Conservation (phyloP, 176 grass and related monocot genomes). For the Phoenix roebelenii region DNA sequence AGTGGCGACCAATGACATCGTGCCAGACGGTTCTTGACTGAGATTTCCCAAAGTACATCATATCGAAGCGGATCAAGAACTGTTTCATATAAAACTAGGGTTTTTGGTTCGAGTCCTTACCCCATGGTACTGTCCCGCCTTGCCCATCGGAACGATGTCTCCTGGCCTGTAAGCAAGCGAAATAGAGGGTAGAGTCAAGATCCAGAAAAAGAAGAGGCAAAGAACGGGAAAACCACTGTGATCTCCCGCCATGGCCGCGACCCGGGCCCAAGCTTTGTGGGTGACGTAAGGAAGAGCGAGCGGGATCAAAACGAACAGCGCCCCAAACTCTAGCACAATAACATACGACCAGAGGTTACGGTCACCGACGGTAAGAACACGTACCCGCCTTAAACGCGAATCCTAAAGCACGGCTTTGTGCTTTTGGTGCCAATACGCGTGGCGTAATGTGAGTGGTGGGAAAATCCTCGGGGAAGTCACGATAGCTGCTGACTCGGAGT, state of each 20-base stretch:
- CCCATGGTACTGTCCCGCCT: constrained; percentile 83
- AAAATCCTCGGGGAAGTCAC: too few species aligned
- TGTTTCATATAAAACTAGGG: not conserved
- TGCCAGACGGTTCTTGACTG: constrained; percentile 78
- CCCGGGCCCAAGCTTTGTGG: not conserved
- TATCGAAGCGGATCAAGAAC: not conserved
- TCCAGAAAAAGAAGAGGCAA: constrained; percentile 12
- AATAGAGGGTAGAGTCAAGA: constrained; percentile 14
- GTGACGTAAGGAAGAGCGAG: too few species aligned
- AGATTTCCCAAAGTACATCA: constrained; percentile 26
- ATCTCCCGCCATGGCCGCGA: constrained; percentile 39
- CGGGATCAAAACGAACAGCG: too few species aligned
- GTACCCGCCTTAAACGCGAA: too few species aligned
- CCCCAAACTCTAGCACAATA: too few species aligned
- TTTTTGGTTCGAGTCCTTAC: constrained; percentile 27
- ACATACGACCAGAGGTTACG: too few species aligned
- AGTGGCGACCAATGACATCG: constrained; percentile 87
- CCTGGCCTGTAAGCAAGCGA: constrained; percentile 60
- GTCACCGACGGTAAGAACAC: too few species aligned
- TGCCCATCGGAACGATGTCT: constrained; percentile 79
- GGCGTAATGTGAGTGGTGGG: too few species aligned
- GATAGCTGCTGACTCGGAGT: too few species aligned
- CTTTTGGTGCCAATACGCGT: too few species aligned
- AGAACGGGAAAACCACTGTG: constrained; percentile 6
- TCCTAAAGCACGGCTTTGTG: too few species aligned